Evolutionary conservation across 768 basidiomycete genomes (phyloP).

Genomic region (Pholiota molesta): DNA sequence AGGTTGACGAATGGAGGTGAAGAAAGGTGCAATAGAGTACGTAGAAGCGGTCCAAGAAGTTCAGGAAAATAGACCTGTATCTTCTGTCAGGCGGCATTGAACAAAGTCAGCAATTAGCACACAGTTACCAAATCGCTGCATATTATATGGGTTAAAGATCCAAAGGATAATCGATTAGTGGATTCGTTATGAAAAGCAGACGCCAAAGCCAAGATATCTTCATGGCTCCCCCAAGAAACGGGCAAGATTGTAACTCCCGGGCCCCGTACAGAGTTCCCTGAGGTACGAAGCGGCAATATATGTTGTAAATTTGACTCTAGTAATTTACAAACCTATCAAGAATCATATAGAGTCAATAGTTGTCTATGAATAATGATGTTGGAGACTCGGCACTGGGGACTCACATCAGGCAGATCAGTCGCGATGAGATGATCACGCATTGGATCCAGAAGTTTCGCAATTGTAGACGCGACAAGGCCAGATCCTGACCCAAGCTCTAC

Average conservation of each 20-base stretch:
- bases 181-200: constrained; percentile 35
- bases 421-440: constrained; percentile 52
- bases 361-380: no score
- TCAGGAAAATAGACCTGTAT: constrained; percentile 84
- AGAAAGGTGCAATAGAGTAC: constrained; percentile 74
- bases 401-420: constrained; percentile 82
- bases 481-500: constrained; percentile 85
- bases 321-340: constrained; percentile 47
- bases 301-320: constrained; percentile 41
- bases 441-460: constrained; percentile 38
- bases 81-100: background rate
- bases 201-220: constrained; percentile 44
- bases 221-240: constrained; percentile 69
- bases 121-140: constrained; percentile 82
- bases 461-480: constrained; percentile 56
- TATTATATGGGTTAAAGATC: constrained; percentile 62
- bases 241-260: constrained; percentile 49
- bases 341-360: no score
- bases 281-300: background rate
- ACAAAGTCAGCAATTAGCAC: background rate
- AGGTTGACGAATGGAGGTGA: constrained; percentile 44
- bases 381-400: background rate
- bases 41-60: constrained; percentile 75
- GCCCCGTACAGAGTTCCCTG: background rate
- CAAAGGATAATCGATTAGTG: constrained; percentile 5